phyloP scores from a whole-genome alignment of 495 filamentous ascomycete species.

The Recurvomyces mirabilis region DNA sequence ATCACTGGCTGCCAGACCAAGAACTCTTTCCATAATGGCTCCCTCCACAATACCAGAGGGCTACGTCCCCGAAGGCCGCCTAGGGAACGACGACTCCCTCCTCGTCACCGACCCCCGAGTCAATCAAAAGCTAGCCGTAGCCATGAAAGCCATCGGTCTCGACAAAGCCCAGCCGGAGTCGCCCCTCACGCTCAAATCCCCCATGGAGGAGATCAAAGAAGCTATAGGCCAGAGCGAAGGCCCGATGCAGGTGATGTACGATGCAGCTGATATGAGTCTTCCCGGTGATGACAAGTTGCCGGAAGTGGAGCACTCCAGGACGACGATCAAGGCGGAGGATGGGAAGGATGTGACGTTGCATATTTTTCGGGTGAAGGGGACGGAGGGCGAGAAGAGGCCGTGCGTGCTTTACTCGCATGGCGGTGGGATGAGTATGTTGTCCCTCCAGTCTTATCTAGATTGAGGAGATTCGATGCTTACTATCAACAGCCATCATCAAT shows the following conservation, averaged over 20 bases:
- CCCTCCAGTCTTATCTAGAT: too few species aligned
- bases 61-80: slow-evolving; percentile 3
- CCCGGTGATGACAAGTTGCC: slow-evolving; percentile 10
- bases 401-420: slow-evolving; percentile 15
- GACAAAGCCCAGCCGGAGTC: background rate
- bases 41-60: too few species aligned
- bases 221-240: background rate
- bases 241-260: slow-evolving; percentile 1
- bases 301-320: slow-evolving; percentile 2
- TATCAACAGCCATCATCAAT: slow-evolving; percentile 4
- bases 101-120: background rate
- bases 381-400: slow-evolving; percentile 2
- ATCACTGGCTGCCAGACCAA: too few species aligned
- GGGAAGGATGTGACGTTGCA: slow-evolving; percentile 17
- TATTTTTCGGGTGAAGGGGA: slow-evolving; percentile 5
- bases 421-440: slow-evolving; percentile 23
- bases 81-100: background rate
- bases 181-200: background rate
- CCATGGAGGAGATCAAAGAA: background rate
- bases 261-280: background rate
- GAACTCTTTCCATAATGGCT: too few species aligned
- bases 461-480: background rate
- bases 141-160: background rate
- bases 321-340: slow-evolving; percentile 13
- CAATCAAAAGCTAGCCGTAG: background rate